These are phyloP conservation scores for Penicillium lagena DNA, from an alignment of 495 filamentous ascomycete genomes.

Conservation along the genomic window DNA sequence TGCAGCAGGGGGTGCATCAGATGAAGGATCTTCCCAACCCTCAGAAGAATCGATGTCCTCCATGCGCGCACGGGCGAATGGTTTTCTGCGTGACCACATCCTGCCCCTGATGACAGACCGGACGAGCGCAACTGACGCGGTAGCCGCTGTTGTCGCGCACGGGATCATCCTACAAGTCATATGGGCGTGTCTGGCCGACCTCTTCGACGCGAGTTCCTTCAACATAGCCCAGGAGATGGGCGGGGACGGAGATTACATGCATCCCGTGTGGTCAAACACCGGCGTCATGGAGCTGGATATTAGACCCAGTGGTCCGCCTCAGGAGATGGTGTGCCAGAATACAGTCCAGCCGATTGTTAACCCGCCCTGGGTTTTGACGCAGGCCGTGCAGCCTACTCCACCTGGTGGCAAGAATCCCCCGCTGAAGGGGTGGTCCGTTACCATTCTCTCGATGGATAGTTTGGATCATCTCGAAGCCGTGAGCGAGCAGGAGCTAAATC, in stretches of 20 bases:
- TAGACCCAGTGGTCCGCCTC: constrained; percentile 1
- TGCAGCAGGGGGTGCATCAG: too few relatives aligned
- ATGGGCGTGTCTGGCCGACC: constrained; percentile 52
- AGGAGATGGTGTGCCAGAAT: not conserved
- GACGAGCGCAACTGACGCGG: constrained; percentile 5
- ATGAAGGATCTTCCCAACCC: not conserved
- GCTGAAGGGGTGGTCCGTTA: constrained; percentile 11
- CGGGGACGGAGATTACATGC: constrained; percentile 9
- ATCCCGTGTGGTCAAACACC: constrained; percentile 53
- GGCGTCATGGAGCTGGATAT: constrained; percentile 53
- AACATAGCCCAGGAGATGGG: constrained; percentile 10
- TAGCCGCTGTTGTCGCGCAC: constrained; percentile 65
- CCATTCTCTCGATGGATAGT: constrained; percentile 33
- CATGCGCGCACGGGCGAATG: constrained; percentile 54
- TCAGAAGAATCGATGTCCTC: constrained; percentile 39
- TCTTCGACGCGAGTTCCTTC: constrained; percentile 39
- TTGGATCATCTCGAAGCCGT: constrained; percentile 48
- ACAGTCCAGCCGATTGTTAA: not conserved
- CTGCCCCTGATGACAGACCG: constrained; percentile 43
- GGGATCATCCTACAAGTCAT: constrained; percentile 67
- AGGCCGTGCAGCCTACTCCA: not conserved
- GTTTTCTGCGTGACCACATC: constrained; percentile 57
- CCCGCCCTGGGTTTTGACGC: not conserved
- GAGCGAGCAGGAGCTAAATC: too few relatives aligned
- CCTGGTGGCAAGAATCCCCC: constrained; percentile 1